A percentile compares a stretch with the other conserved stretches of the same genome.
Conservation (phyloP, 352 stramenopile genomes). For the Globisporangium lucens region DNA sequence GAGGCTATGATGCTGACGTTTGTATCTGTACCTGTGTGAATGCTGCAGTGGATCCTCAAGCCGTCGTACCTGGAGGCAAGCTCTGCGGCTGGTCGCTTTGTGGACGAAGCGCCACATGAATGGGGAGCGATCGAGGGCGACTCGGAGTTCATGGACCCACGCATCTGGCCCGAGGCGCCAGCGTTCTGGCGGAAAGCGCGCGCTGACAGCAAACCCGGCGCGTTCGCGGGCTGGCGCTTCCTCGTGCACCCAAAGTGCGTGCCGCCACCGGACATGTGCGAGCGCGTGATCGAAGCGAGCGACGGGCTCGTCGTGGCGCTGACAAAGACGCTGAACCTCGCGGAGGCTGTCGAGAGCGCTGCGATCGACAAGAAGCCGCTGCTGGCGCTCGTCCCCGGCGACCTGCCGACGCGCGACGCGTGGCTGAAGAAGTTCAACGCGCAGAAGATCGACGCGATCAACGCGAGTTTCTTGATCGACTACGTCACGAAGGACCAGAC, state of each 20-base stretch:
- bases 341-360: constrained; percentile 20
- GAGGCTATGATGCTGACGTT: neutral
- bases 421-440: constrained; percentile 75
- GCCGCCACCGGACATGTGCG: constrained; percentile 78
- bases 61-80: constrained; percentile 76
- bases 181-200: constrained; percentile 65
- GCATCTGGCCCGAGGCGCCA: constrained; percentile 65
- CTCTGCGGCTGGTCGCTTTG: constrained; percentile 58
- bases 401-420: constrained; percentile 51
- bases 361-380: constrained; percentile 42
- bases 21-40: constrained; percentile 8
- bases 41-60: constrained; percentile 77
- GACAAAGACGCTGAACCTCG: constrained; percentile 51
- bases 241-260: constrained; percentile 73
- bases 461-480: constrained; percentile 81
- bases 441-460: constrained; percentile 67
- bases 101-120: constrained; percentile 68
- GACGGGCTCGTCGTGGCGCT: constrained; percentile 58
- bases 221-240: constrained; percentile 68
- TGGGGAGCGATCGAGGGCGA: constrained; percentile 59
- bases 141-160: constrained; percentile 62
- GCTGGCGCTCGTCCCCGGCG: constrained; percentile 52
- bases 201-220: constrained; percentile 41
- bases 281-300: constrained; percentile 61
- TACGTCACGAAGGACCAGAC: constrained; percentile 82